A percentile compares a stretch with the other conserved stretches of the same genome.
phyloP scores from a whole-genome alignment of 345 rosid genomes.

The Linum trigynum region DNA sequence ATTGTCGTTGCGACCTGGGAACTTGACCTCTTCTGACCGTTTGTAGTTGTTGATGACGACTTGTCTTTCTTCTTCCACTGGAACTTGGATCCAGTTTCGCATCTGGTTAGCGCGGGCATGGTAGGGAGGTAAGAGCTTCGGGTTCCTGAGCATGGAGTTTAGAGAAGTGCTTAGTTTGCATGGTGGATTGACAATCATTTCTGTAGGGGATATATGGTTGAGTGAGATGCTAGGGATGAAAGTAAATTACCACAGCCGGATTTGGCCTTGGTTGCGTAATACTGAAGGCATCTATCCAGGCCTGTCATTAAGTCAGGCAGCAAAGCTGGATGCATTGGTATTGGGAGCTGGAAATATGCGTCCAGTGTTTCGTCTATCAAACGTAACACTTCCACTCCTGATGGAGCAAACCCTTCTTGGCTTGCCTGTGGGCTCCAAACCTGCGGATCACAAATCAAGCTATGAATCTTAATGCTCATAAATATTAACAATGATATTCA shows the following conservation, averaged over 20 bases:
- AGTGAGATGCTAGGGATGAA: conserved; percentile 12
- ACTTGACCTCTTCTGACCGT: conserved; percentile 48
- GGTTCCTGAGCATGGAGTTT: conserved; percentile 44
- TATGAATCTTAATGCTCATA: not conserved
- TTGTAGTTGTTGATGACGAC: conserved; percentile 19
- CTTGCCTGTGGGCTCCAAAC: conserved; percentile 59
- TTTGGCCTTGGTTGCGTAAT: conserved; percentile 72
- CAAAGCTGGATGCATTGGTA: conserved; percentile 85
- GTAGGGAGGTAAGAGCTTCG: conserved; percentile 70
- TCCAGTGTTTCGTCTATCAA: conserved; percentile 78
- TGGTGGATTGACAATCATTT: not conserved
- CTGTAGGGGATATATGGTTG: not conserved
- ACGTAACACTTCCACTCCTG: conserved; percentile 71
- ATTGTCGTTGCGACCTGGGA: conserved; percentile 51
- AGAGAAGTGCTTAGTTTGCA: not conserved
- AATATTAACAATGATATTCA: no score
- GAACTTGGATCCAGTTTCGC: conserved; percentile 67
- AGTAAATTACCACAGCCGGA: conserved; percentile 73
- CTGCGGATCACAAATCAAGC: conserved; percentile 26
- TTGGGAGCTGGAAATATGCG: conserved; percentile 87
- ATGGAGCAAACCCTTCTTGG: conserved; percentile 69
- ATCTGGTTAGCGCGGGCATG: conserved; percentile 90
- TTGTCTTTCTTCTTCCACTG: conserved; percentile 96
- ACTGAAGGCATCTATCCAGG: conserved; percentile 79
- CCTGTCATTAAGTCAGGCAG: conserved; percentile 84